These are phyloP conservation scores for Blattamonas nauphoetae DNA, from an alignment of 78 protist species.

Conservation along the genomic window DNA sequence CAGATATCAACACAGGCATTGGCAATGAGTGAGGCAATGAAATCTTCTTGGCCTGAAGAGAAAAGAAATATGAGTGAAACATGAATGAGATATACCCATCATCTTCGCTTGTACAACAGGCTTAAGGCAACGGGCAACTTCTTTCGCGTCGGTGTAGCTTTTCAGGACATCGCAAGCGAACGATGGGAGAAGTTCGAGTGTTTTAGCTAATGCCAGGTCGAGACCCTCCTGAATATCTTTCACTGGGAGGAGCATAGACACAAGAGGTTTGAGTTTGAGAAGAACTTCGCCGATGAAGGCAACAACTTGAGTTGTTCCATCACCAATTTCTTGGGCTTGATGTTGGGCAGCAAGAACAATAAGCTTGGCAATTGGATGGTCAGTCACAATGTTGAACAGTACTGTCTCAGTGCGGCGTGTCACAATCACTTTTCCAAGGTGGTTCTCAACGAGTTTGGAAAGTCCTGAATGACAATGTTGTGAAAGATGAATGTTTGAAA, in stretches of 20 bases:
- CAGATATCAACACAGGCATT: not conserved
- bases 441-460: slow-evolving; percentile 23
- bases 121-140: not conserved
- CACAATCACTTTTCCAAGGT: slow-evolving; percentile 18
- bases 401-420: slow-evolving; percentile 17
- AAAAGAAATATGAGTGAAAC: too few relatives aligned
- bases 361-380: slow-evolving; percentile 27
- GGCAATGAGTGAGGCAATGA: slow-evolving; percentile 10
- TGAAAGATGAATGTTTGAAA: not conserved
- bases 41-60: slow-evolving; percentile 11
- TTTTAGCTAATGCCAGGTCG: not conserved
- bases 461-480: slow-evolving; percentile 1
- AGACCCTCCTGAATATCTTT: slow-evolving; percentile 21
- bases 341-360: slow-evolving; percentile 27
- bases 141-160: not conserved
- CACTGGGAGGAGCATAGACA: not conserved
- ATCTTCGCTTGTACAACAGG: not conserved
- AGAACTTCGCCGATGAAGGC: slow-evolving; percentile 29
- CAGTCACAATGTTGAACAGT: slow-evolving; percentile 6
- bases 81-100: too few relatives aligned
- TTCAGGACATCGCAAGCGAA: not conserved
- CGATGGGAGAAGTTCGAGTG: not conserved
- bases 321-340: slow-evolving; percentile 33
- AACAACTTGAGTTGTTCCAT: slow-evolving; percentile 27
- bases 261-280: not conserved